Conservation (phyloP, 2,329 filamentous ascomycete species). For the Verticillium isaacii region DNA sequence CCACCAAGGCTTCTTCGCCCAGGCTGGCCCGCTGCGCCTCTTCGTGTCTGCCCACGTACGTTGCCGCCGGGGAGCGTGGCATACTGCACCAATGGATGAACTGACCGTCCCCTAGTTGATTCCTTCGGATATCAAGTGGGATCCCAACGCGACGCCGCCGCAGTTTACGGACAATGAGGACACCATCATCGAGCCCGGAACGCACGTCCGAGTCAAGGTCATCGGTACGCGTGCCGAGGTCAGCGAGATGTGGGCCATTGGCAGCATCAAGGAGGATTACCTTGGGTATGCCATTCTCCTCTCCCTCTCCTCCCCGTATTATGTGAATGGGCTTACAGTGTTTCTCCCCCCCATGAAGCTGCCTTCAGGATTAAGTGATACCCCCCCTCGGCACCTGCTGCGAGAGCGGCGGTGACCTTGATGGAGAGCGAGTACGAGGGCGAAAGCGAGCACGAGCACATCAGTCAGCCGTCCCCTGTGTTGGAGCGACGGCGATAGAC, state of each 20-base stretch:
- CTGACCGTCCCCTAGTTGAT: conserved; percentile 62
- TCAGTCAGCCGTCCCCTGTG: not conserved
- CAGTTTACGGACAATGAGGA: conserved; percentile 95
- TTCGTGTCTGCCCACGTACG: conserved; percentile 81
- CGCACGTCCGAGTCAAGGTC: conserved; percentile 89
- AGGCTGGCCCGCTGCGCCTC: conserved; percentile 71
- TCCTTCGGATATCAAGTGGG: conserved; percentile 86
- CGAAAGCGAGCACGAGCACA: not conserved
- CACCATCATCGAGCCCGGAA: conserved; percentile 87
- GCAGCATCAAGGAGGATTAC: conserved; percentile 87
- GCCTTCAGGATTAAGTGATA: conserved; percentile 12
- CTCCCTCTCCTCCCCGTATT: not conserved
- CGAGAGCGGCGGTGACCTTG: conserved; percentile 35
- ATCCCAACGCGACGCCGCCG: conserved; percentile 92
- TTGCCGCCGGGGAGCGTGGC: conserved; percentile 13
- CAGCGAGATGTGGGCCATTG: conserved; percentile 93
- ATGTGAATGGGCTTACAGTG: conserved; percentile 6
- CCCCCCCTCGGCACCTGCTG: conserved; percentile 42
- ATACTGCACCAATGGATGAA: conserved; percentile 1
- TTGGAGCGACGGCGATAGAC: not conserved
- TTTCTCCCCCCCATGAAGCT: conserved; percentile 5
- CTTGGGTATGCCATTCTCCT: conserved; percentile 46
- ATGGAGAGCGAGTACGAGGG: not conserved
- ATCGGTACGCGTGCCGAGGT: conserved; percentile 92
- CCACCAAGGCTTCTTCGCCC: conserved; percentile 84